phyloP scores from a whole-genome alignment of 805 yeast genomes.

The Suhomyces faveliae region DNA sequence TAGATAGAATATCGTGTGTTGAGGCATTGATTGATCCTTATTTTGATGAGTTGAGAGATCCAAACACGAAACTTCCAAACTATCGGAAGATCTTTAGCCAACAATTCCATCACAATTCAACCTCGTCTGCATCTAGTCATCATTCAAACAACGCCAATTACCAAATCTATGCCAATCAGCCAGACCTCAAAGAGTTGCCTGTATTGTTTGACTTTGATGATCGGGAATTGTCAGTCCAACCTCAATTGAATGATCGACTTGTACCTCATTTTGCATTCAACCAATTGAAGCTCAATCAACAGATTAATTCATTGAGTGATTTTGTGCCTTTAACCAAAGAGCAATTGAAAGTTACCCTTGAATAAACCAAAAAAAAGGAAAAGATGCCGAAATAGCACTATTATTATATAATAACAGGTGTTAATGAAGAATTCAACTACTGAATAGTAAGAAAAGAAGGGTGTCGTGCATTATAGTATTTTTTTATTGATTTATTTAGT shows the following conservation, averaged over 20 bases:
- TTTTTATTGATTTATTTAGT: background rate
- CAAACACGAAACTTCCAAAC: conserved; percentile 39
- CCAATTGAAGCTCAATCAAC: conserved; percentile 24
- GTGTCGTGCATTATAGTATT: background rate
- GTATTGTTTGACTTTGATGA: conserved; percentile 51
- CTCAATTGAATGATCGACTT: conserved; percentile 37
- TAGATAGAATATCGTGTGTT: conserved; percentile 58
- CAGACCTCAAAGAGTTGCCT: conserved; percentile 45
- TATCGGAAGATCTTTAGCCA: conserved; percentile 41
- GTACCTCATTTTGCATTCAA: conserved; percentile 42
- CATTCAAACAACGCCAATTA: conserved; percentile 43
- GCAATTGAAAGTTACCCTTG: conserved; percentile 32
- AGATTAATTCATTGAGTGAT: conserved; percentile 22
- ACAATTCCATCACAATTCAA: conserved; percentile 25
- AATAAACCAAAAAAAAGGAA: conserved; percentile 16
- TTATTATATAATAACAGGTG: background rate
- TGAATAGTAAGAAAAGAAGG: background rate
- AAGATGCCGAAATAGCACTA: background rate
- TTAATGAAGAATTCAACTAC: background rate
- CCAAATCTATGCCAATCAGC: conserved; percentile 38
- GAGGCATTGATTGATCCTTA: conserved; percentile 52
- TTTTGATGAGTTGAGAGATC: conserved; percentile 52
- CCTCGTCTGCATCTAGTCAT: conserved; percentile 12
- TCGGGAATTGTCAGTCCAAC: conserved; percentile 49
- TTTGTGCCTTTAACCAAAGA: conserved; percentile 42